Evolutionary conservation across 2,329 filamentous ascomycete genomes (phyloP), one percentile per base, ranked within the genome.

Genomic region (Sarocladiaceae sp.): DNA sequence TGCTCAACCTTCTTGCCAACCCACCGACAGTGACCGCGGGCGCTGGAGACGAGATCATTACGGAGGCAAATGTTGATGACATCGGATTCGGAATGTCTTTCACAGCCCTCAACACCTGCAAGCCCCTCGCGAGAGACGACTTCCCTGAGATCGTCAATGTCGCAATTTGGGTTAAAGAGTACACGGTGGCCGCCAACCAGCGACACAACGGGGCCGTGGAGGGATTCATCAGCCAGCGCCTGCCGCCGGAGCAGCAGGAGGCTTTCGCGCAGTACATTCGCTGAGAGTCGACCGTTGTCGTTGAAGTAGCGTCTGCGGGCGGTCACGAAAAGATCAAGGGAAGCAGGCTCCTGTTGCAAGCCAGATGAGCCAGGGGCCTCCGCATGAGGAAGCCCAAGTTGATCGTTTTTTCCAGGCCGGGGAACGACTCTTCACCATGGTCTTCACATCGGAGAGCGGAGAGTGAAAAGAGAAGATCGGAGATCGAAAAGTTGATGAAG

Each of bases 71-170:
- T 62, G 88, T 96, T 23, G 94, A 99, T 62, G 94, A 99, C 66
- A 84, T 97, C 59, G 87, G 90, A 25, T 99, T 99, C 64, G 94
- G 94, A 23, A 85, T 97, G 58, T 93, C 91, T 8, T 99, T 96
- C 71, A 97, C 94, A 1, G 86, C 89, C 28, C 80, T 99, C 56
- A 96, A 93, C 72, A 97, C 93, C 0, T 94, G 93, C 73, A 90
- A 87, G 66, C 84, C 84, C 54, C 75, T 82, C 3, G 72, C 81
- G 1, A 79, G 78, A 50, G 94, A 97, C 66, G 87, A 92, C 18
- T 97, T 91, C 75, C 87, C 92, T 1, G 88, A 97, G 55, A 84
- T 96, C 13, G 79, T 82, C 4, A 86, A 91, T 52, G 88, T 91
- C 54, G 74, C 90, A 51, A 87, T 87, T 66, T 99, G 93, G 93